phyloP scores from a whole-genome alignment of 345 rosid species.

The Geranium brycei region DNA sequence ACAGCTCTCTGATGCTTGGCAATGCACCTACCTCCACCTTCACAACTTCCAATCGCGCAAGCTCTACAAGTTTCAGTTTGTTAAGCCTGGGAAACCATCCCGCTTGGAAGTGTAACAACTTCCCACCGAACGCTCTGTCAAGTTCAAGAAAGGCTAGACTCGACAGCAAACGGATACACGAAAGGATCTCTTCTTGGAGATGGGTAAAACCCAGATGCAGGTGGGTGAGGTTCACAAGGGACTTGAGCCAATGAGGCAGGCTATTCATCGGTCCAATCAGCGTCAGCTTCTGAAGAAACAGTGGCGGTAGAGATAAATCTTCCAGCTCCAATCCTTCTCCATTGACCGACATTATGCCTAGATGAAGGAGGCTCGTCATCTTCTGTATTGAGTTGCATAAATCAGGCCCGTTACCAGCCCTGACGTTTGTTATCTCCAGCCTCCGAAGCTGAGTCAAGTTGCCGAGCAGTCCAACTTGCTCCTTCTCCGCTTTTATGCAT shows the following conservation, averaged over 20 bases:
- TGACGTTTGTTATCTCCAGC: constrained; percentile 17
- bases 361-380: constrained; percentile 12
- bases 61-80: constrained; percentile 13
- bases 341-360: constrained; percentile 12
- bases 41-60: constrained; percentile 7
- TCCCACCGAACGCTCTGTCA: constrained; percentile 13
- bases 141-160: constrained; percentile 15
- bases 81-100: neutral
- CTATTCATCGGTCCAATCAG: constrained; percentile 13
- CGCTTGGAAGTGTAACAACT: constrained; percentile 12
- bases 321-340: constrained; percentile 19
- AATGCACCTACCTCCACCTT: constrained; percentile 13
- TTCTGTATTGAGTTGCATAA: constrained; percentile 18
- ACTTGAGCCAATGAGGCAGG: constrained; percentile 16
- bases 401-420: constrained; percentile 12
- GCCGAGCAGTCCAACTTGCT: constrained; percentile 11
- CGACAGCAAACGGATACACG: constrained; percentile 12
- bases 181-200: constrained; percentile 10
- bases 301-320: constrained; percentile 10
- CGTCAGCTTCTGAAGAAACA: constrained; percentile 18
- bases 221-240: constrained; percentile 14
- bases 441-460: constrained; percentile 17
- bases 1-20: constrained; percentile 15
- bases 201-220: constrained; percentile 11
- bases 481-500: constrained; percentile 14